These are phyloP conservation scores for Avena atlantica DNA, from an alignment of 176 grass and related monocot genomes.

Conservation along the genomic window DNA sequence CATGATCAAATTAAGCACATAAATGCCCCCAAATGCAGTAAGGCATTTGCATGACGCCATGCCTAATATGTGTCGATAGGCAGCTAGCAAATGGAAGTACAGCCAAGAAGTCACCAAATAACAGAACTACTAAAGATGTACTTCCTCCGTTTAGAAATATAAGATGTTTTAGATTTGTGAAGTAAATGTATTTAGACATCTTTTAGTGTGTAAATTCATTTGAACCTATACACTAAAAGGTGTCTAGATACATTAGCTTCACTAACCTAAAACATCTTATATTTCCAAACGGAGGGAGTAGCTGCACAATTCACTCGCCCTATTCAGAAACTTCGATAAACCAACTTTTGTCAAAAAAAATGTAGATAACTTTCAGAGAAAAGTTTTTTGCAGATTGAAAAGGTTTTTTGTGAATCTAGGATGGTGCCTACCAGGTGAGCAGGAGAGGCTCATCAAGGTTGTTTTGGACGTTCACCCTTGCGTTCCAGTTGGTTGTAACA, in stretches of 20 bases:
- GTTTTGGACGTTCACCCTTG: slow-evolving; percentile 83
- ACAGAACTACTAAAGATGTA: slow-evolving; percentile 31
- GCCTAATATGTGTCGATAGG: background rate
- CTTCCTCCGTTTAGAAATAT: too few relatives aligned
- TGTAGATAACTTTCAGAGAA: background rate
- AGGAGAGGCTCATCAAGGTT: slow-evolving; percentile 86
- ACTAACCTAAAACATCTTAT: too few relatives aligned
- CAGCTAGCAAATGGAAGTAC: slow-evolving; percentile 13
- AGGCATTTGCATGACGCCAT: background rate
- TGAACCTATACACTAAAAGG: too few relatives aligned
- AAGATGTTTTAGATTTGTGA: too few relatives aligned
- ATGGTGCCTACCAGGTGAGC: slow-evolving; percentile 67
- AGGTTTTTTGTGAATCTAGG: background rate
- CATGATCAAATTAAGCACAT: slow-evolving; percentile 23
- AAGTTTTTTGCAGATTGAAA: background rate
- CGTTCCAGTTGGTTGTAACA: slow-evolving; percentile 82
- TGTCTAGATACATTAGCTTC: too few relatives aligned
- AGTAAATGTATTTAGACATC: too few relatives aligned
- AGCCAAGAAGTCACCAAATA: background rate
- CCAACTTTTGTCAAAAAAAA: too few relatives aligned
- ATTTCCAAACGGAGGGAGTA: too few relatives aligned
- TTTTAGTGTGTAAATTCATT: too few relatives aligned
- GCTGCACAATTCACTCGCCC: background rate
- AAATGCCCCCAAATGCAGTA: background rate
- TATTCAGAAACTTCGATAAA: too few relatives aligned